Conservation (phyloP, 2,329 filamentous ascomycete species). For the Talaromyces atroroseus region DNA sequence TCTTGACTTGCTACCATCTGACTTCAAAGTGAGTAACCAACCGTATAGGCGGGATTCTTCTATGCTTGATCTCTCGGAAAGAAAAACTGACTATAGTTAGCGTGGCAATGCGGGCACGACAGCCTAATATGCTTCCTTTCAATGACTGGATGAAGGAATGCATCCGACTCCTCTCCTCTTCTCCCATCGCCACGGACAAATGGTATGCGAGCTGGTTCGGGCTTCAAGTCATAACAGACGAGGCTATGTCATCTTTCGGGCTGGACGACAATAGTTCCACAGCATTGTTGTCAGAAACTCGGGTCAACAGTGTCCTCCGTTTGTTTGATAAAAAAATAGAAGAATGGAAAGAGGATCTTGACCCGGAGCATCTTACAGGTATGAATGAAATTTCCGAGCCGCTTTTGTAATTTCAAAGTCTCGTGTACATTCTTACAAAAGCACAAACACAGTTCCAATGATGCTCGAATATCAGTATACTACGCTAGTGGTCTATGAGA, state of each 20-base stretch:
- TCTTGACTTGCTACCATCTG: slow-evolving; percentile 31
- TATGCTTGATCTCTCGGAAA: slow-evolving; percentile 2
- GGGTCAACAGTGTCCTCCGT: slow-evolving; percentile 29
- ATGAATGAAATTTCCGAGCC: slow-evolving; percentile 3
- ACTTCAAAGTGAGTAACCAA: slow-evolving; percentile 22
- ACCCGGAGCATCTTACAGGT: slow-evolving; percentile 27
- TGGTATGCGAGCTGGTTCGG: slow-evolving; percentile 31
- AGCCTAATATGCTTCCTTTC: slow-evolving; percentile 30
- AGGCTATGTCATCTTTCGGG: slow-evolving; percentile 31
- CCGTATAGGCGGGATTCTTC: not conserved
- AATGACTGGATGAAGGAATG: slow-evolving; percentile 34
- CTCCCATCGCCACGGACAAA: slow-evolving; percentile 26
- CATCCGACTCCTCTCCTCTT: slow-evolving; percentile 25
- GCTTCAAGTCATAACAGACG: slow-evolving; percentile 30
- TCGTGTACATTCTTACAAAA: not conserved
- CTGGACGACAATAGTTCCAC: slow-evolving; percentile 31
- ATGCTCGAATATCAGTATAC: slow-evolving; percentile 28
- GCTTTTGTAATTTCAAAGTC: too few species aligned
- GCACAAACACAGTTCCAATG: slow-evolving; percentile 21
- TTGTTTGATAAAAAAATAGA: slow-evolving; percentile 34
- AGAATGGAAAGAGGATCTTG: slow-evolving; percentile 26
- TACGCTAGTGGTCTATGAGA: slow-evolving; percentile 29
- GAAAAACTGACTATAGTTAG: slow-evolving; percentile 15
- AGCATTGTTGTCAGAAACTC: slow-evolving; percentile 27
- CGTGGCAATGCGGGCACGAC: slow-evolving; percentile 33